Evolutionary conservation across 2,329 filamentous ascomycete genomes (phyloP), one percentile per base, ranked within the genome.

Genomic region (Penicillium rolfsii): DNA sequence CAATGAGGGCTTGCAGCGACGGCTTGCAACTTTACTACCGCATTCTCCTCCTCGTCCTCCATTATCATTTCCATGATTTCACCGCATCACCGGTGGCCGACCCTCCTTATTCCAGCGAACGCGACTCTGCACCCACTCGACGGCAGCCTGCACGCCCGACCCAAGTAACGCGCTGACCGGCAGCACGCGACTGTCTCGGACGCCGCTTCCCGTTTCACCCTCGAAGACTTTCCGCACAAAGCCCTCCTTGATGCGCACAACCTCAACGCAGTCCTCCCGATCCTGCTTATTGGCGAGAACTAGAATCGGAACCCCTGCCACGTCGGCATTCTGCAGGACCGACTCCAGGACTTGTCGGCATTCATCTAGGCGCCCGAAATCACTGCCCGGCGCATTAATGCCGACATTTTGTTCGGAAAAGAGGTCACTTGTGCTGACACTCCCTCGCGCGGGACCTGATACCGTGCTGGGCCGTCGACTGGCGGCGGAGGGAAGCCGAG

Each of bases 211-310:
- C 79, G 94, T 95, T 74, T 96, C 91, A 22, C 95, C 91, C 81
- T 98, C 93, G 81, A 97, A 95, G 24, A 99, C 93, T 80, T 91
- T 93, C 79, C 96, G 90, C 55, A 99, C 93, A 57, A 98, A 83
- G 0, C 94, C 95, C 77, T 99, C 95, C 80, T 99, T 99, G 74
- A 99, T 97, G 66, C 93, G 84, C 62, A 98, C 94, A 2, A 97
- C 95, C 83, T 99, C 95, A 55, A 98, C 91, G 69, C 94, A 98
- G 77, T 98, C 95, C 78, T 99, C 95, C 1, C 94, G 83, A 76
- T 99, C 95, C 80, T 99, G 95, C 80, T 99, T 99, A 76, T 99
- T 99, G 63, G 95, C 95, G 66, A 99, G 80, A 52, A 99, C 91
- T 58, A 99, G 80, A 58, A 99, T 83, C 24, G 95, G 95, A 63